Evolutionary conservation across 2,329 filamentous ascomycete genomes (phyloP).

Genomic region (Colletotrichum orchidophilum): DNA sequence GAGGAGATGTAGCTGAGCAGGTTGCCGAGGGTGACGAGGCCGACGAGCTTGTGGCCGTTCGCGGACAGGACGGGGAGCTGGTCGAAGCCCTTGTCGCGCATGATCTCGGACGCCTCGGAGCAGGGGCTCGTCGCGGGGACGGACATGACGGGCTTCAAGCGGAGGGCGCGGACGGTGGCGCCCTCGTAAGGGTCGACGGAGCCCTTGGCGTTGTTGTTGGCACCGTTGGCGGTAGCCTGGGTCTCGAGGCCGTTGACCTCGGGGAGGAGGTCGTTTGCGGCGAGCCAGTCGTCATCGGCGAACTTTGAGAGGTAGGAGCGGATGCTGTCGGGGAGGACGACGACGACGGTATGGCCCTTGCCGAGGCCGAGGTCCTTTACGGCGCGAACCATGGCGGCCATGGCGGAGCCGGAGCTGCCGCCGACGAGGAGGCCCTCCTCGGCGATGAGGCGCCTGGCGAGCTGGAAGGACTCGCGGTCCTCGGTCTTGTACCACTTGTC

Average conservation of each 20-base stretch:
- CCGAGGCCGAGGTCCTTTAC: slow-evolving; percentile 79
- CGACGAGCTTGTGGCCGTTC: slow-evolving; percentile 78
- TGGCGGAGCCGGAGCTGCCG: slow-evolving; percentile 91
- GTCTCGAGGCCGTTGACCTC: slow-evolving; percentile 57
- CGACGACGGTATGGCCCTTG: slow-evolving; percentile 88
- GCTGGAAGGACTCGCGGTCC: slow-evolving; percentile 89
- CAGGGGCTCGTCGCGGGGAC: slow-evolving; percentile 77
- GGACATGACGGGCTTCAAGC: slow-evolving; percentile 93
- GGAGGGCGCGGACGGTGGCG: slow-evolving; percentile 82
- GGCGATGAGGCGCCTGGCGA: slow-evolving; percentile 87
- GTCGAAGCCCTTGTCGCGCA: slow-evolving; percentile 98
- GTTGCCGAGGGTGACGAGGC: slow-evolving; percentile 94
- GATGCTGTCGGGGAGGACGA: slow-evolving; percentile 94
- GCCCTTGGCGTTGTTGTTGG: slow-evolving; percentile 42
- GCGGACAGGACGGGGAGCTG: slow-evolving; percentile 89
- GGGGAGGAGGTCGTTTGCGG: slow-evolving; percentile 92
- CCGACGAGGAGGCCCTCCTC: slow-evolving; percentile 95
- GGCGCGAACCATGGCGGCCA: slow-evolving; percentile 82
- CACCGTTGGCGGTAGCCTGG: slow-evolving; percentile 47
- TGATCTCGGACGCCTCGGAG: slow-evolving; percentile 92
- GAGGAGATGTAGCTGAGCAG: slow-evolving; percentile 89
- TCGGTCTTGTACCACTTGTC: slow-evolving; percentile 99
- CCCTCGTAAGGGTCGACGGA: slow-evolving; percentile 74
- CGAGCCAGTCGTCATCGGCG: slow-evolving; percentile 98
- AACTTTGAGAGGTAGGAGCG: slow-evolving; percentile 98